Evolutionary conservation across 2,329 filamentous ascomycete species (phyloP).

Genomic region (Beauveria caledonica): DNA sequence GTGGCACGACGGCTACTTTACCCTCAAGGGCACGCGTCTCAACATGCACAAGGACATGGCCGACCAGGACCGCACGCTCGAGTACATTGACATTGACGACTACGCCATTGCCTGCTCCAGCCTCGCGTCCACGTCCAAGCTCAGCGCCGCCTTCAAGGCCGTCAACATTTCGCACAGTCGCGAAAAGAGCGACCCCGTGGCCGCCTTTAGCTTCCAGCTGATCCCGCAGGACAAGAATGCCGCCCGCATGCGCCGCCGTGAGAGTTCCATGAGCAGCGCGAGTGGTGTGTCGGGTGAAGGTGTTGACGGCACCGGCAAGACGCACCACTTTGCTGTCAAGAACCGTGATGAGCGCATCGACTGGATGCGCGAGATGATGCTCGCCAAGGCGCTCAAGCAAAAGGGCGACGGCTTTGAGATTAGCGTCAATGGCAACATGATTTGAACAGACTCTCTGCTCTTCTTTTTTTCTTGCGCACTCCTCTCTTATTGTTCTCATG

Average conservation of each 20-base stretch:
- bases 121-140: conserved; percentile 66
- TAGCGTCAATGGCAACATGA: conserved; percentile 72
- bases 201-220: conserved; percentile 77
- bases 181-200: conserved; percentile 49
- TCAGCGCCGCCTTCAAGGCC: conserved; percentile 79
- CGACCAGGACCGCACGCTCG: conserved; percentile 50
- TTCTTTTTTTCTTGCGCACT: neutral
- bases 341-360: conserved; percentile 85
- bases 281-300: conserved; percentile 30
- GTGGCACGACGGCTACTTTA: conserved; percentile 89
- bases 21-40: conserved; percentile 65
- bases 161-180: conserved; percentile 53
- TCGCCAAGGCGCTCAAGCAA: conserved; percentile 77
- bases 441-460: conserved; percentile 30
- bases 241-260: conserved; percentile 44
- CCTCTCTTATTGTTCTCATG: neutral
- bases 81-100: conserved; percentile 81
- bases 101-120: conserved; percentile 81
- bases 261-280: conserved; percentile 35
- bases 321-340: conserved; percentile 89
- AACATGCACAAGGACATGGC: conserved; percentile 64
- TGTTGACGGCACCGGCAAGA: conserved; percentile 62
- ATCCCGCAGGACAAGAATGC: conserved; percentile 59
- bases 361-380: conserved; percentile 93
- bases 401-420: conserved; percentile 79